These are phyloP conservation scores for Alternaria atra DNA, from an alignment of 2,329 filamentous ascomycete genomes.

Conservation along the genomic window DNA sequence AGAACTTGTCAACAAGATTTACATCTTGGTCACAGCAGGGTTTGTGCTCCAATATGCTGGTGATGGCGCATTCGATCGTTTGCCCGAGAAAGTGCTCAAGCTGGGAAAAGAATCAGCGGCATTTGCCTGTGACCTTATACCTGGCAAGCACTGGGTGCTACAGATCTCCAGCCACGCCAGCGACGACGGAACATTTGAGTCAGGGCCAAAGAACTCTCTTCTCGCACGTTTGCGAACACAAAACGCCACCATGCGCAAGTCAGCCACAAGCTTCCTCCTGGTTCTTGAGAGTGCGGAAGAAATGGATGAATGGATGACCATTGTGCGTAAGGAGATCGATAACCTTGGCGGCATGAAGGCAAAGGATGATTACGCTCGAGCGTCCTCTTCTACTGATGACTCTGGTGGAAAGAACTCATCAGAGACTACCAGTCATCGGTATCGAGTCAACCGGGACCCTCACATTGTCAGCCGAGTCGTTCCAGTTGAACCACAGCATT, in stretches of 20 bases:
- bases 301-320: slow-evolving; percentile 78
- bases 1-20: slow-evolving; percentile 77
- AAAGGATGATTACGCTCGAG: slow-evolving; percentile 38
- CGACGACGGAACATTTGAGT: slow-evolving; percentile 60
- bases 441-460: slow-evolving; percentile 48
- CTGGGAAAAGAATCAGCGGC: slow-evolving; percentile 79
- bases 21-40: slow-evolving; percentile 74
- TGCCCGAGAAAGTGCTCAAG: slow-evolving; percentile 77
- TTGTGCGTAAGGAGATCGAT: slow-evolving; percentile 75
- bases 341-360: slow-evolving; percentile 71
- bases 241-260: slow-evolving; percentile 62
- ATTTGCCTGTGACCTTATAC: slow-evolving; percentile 81
- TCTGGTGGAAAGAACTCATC: slow-evolving; percentile 31
- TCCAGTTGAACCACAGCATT: slow-evolving; percentile 48
- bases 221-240: slow-evolving; percentile 72
- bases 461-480: slow-evolving; percentile 39
- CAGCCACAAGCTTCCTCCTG: slow-evolving; percentile 72
- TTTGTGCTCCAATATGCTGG: slow-evolving; percentile 78
- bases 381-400: slow-evolving; percentile 42
- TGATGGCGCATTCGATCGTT: slow-evolving; percentile 73
- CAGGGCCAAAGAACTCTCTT: slow-evolving; percentile 63
- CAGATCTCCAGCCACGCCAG: slow-evolving; percentile 75
- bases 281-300: slow-evolving; percentile 76
- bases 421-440: slow-evolving; percentile 50
- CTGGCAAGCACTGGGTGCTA: slow-evolving; percentile 81